These are phyloP conservation scores for Rhizomucor pusillus DNA, from an alignment of 371 early-diverging fungal species.

Conservation along the genomic window DNA sequence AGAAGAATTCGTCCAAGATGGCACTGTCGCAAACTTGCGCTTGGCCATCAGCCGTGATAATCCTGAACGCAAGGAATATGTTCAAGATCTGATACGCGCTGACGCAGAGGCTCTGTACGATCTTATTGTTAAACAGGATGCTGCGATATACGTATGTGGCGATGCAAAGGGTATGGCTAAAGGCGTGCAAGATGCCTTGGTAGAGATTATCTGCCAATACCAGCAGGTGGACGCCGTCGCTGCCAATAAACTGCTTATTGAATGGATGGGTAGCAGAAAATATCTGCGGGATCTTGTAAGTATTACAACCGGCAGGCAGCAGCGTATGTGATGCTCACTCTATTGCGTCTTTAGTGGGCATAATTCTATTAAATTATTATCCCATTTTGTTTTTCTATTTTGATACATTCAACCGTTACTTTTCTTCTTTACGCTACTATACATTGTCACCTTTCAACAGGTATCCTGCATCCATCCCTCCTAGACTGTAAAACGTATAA, in stretches of 20 bases:
- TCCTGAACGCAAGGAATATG: constrained; percentile 61
- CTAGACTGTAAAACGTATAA: background rate
- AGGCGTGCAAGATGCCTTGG: constrained; percentile 77
- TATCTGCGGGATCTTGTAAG: constrained; percentile 73
- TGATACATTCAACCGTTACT: too few relatives aligned
- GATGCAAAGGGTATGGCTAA: constrained; percentile 90
- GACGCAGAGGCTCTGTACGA: constrained; percentile 55
- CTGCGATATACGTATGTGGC: constrained; percentile 84
- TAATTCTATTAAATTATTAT: too few relatives aligned
- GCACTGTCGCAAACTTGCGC: constrained; percentile 53
- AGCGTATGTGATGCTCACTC: background rate
- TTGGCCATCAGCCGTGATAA: constrained; percentile 62
- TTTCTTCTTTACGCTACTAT: too few relatives aligned
- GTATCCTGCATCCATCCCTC: too few relatives aligned
- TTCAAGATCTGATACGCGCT: constrained; percentile 74
- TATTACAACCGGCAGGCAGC: background rate
- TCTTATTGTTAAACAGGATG: constrained; percentile 57
- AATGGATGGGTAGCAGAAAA: constrained; percentile 63
- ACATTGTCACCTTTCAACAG: too few relatives aligned
- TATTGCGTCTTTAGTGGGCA: background rate
- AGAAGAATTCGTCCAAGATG: constrained; percentile 40
- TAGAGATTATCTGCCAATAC: constrained; percentile 59
- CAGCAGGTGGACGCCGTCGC: constrained; percentile 44
- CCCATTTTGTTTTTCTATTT: too few relatives aligned
- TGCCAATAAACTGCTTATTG: constrained; percentile 58